phyloP scores from a whole-genome alignment of 2,329 filamentous ascomycete species.

The Neospermospora avenae region DNA sequence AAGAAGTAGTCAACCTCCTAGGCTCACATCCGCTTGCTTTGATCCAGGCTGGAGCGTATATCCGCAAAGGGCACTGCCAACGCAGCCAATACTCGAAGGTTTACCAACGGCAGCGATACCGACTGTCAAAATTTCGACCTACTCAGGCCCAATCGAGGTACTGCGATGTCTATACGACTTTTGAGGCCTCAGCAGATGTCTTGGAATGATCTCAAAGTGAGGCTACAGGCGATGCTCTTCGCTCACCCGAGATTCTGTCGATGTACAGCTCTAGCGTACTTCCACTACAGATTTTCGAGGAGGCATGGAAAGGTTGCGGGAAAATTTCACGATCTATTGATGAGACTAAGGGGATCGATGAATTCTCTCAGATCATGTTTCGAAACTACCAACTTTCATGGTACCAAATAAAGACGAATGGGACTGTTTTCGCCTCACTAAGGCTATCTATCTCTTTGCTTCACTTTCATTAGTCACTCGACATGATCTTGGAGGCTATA shows the following conservation, averaged over 20 bases:
- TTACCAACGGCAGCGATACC: slow-evolving; percentile 18
- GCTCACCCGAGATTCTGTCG: slow-evolving; percentile 33
- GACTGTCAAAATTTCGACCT: slow-evolving; percentile 31
- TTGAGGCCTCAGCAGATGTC: slow-evolving; percentile 3
- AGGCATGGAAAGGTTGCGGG: slow-evolving; percentile 28
- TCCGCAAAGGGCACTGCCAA: slow-evolving; percentile 16
- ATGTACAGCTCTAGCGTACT: slow-evolving; percentile 30
- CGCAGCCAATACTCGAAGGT: slow-evolving; percentile 19
- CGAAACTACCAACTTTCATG: slow-evolving; percentile 22
- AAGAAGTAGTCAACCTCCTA: slow-evolving; percentile 27
- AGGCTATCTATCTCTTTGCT: slow-evolving; percentile 30
- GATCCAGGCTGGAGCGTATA: slow-evolving; percentile 32
- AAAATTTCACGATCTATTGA: slow-evolving; percentile 5
- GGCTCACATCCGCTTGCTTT: slow-evolving; percentile 35
- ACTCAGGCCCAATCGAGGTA: slow-evolving; percentile 35
- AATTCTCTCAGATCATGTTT: slow-evolving; percentile 21
- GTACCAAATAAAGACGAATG: slow-evolving; percentile 25
- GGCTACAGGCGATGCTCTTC: slow-evolving; percentile 30
- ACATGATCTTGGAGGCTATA: slow-evolving; percentile 8
- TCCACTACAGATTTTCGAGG: slow-evolving; percentile 33
- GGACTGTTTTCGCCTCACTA: slow-evolving; percentile 30
- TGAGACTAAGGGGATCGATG: slow-evolving; percentile 3
- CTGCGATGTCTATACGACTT: slow-evolving; percentile 35
- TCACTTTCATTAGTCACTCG: slow-evolving; percentile 33
- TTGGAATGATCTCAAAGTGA: slow-evolving; percentile 14